Conservation (phyloP, 2,329 filamentous ascomycete genomes). For the Colletotrichum ledebouriae region DNA sequence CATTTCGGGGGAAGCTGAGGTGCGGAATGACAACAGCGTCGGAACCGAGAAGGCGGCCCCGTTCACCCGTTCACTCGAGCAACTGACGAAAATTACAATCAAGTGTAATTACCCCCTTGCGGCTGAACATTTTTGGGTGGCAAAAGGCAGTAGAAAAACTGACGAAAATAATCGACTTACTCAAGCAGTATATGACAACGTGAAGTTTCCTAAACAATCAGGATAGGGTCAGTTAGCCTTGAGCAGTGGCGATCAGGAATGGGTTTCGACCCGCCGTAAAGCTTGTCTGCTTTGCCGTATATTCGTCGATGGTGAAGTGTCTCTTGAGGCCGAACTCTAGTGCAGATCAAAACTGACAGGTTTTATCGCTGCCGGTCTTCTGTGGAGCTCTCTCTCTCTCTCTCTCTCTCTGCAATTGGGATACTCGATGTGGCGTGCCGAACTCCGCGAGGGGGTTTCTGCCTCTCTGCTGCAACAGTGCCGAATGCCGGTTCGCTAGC, state of each 20-base stretch:
- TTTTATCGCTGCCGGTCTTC: not conserved
- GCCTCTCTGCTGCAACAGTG: constrained; percentile 1
- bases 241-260: not conserved
- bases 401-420: too few relatives aligned
- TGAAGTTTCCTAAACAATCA: not conserved
- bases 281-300: not conserved
- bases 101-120: too few relatives aligned
- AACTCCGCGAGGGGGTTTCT: not conserved
- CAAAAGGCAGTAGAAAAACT: too few relatives aligned
- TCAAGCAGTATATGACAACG: not conserved
- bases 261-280: not conserved
- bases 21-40: constrained; percentile 10
- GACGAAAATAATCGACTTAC: not conserved
- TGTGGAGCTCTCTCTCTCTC: not conserved
- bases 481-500: constrained; percentile 1
- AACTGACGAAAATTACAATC: not conserved
- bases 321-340: too few relatives aligned
- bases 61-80: not conserved
- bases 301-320: not conserved
- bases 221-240: not conserved
- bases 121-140: too few relatives aligned
- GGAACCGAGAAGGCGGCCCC: not conserved
- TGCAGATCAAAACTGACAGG: not conserved
- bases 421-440: not conserved
- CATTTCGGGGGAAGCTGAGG: constrained; percentile 20